Evolutionary conservation across 2,329 filamentous ascomycete species (phyloP), one percentile per base, ranked within the genome.

Genomic region (Corniculantispora saksenae): DNA sequence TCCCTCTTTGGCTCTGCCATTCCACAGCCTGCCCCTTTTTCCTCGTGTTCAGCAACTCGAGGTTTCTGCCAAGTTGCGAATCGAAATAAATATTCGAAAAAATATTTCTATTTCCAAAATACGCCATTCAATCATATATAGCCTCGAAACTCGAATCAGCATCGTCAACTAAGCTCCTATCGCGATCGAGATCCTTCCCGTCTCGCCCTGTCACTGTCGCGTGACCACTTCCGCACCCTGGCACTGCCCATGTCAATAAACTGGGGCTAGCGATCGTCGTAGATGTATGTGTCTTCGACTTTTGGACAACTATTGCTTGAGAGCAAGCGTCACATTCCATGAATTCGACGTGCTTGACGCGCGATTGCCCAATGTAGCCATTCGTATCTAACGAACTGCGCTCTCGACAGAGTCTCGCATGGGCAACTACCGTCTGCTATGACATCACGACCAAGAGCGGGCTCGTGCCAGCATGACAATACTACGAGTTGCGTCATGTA

Each of bases 11-110:
- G 17, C 45, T 25, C 19, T 25, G 45, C 23, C 55, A 58, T 58
- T 47, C 55, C 55, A 58, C 25, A 58, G 25, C 38, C n/a, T 29
- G 55, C 55, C 55, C 55, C 55, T 47, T 58, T 58, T 58, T 13
- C 12, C 38, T 29, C 25, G 55, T 32, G 45, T 29, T 23, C 38
- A 29, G 23, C 25, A 17, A 40, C 32, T 55, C 13, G 10, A n/a
- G n/a, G 29, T 45, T n/a, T 45, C 15, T 19, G n/a, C 19, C 21
- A 57, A 57, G 6, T 57, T 13, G 35, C 4, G 12, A 29, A 19
- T 43, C 2, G 27, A 25, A 21, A 19, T 21, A 15, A 21, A 58
- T n/a, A 32, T 5, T 55, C 10, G 4, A 3, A 19, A 43, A 43
- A 43, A 43, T 43, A 32, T 32, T 5, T 7, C 12, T 15, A 43